Conservation (phyloP, 2,329 filamentous ascomycete genomes). For the Tolypocladium endophyticum region DNA sequence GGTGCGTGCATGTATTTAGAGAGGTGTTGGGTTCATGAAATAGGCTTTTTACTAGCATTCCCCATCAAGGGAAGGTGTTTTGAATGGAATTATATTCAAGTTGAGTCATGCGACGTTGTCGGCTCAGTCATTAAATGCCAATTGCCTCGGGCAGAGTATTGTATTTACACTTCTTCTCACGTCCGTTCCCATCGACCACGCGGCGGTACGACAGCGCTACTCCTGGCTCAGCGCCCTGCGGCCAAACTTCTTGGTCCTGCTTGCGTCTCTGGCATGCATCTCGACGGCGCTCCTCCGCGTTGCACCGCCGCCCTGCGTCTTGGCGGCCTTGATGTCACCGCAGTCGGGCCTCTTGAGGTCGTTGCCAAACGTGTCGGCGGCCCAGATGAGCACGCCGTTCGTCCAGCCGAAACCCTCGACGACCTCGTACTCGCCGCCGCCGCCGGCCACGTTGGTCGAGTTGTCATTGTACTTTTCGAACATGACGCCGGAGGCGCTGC, state of each 20-base stretch:
- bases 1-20: background rate
- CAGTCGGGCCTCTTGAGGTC: conserved; percentile 45
- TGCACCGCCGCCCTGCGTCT: conserved; percentile 17
- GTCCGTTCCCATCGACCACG: background rate
- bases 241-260: conserved; percentile 37
- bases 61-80: background rate
- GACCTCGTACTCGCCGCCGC: conserved; percentile 59
- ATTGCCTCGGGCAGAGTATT: background rate
- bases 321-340: conserved; percentile 34
- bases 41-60: background rate
- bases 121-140: background rate
- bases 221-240: background rate
- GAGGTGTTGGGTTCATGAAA: background rate
- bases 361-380: conserved; percentile 49
- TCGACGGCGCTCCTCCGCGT: conserved; percentile 32
- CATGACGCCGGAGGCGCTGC: conserved; percentile 45
- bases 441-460: conserved; percentile 47
- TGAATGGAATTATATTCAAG: background rate
- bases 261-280: conserved; percentile 33
- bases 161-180: background rate
- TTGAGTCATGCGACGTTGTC: background rate
- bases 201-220: background rate
- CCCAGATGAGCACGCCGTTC: conserved; percentile 59
- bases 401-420: conserved; percentile 64
- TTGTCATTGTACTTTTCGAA: conserved; percentile 61